phyloP scores from a whole-genome alignment of 192 early-diverging fungal species.

The Coemansia sp. region DNA sequence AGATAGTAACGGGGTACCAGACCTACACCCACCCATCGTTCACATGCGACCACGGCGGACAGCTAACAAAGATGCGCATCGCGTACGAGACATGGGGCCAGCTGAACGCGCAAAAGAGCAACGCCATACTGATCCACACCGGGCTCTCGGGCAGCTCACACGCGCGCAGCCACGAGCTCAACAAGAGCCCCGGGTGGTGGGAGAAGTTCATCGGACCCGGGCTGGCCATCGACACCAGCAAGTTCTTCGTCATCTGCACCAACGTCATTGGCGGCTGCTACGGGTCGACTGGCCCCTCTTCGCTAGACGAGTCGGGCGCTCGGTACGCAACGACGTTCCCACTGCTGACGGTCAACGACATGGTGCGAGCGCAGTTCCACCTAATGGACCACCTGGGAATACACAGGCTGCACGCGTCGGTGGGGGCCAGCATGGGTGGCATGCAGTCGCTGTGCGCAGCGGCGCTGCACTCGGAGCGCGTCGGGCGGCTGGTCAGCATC shows the following conservation, averaged over 20 bases:
- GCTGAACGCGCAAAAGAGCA: constrained; percentile 75
- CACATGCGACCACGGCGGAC: constrained; percentile 79
- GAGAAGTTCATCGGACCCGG: constrained; percentile 97
- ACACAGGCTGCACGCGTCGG: constrained; percentile 78
- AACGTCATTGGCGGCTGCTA: constrained; percentile 97
- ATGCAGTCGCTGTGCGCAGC: constrained; percentile 92
- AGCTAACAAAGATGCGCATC: constrained; percentile 73
- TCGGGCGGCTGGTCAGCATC: constrained; percentile 79
- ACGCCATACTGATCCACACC: constrained; percentile 94
- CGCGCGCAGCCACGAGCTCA: constrained; percentile 82
- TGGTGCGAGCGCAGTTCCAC: constrained; percentile 92
- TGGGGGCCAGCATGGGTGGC: constrained; percentile 95
- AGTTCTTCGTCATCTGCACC: constrained; percentile 94
- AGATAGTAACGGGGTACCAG: constrained; percentile 75
- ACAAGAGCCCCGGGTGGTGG: constrained; percentile 91
- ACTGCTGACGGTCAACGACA: constrained; percentile 90
- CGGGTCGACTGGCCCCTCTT: constrained; percentile 89
- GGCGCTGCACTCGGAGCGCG: constrained; percentile 78
- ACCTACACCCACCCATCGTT: constrained; percentile 70
- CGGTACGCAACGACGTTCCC: constrained; percentile 92
- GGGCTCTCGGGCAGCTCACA: constrained; percentile 90
- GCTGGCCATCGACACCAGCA: constrained; percentile 85
- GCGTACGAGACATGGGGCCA: constrained; percentile 98
- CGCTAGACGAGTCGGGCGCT: constrained; percentile 72
- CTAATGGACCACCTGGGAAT: constrained; percentile 82